Evolutionary conservation across 495 filamentous ascomycete genomes (phyloP).

Genomic region (Daldinia childiae): DNA sequence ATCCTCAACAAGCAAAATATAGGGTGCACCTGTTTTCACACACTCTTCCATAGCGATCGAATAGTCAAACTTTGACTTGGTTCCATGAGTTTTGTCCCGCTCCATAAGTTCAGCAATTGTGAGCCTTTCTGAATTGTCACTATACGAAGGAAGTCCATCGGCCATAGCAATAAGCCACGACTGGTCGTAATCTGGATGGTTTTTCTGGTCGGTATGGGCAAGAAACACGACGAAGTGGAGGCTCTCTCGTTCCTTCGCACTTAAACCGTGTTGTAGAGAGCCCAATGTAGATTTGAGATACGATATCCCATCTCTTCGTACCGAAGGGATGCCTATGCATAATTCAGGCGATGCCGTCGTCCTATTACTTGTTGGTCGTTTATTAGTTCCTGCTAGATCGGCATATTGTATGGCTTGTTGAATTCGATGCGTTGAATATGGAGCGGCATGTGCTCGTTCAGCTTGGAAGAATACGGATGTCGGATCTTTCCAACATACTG

Average conservation of each 20-base stretch:
- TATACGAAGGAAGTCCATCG: conserved; percentile 60
- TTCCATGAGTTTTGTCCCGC: conserved; percentile 31
- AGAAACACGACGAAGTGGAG: conserved; percentile 64
- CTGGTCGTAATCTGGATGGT: conserved; percentile 61
- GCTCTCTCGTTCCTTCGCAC: conserved; percentile 53
- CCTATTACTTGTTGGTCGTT: background rate
- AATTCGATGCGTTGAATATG: conserved; percentile 41
- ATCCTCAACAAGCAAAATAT: conserved; percentile 65
- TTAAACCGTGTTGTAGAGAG: conserved; percentile 61
- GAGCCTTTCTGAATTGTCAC: conserved; percentile 40
- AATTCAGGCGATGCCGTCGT: conserved; percentile 22
- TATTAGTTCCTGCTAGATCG: conserved; percentile 8
- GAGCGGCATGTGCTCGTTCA: conserved; percentile 27
- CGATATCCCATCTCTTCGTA: conserved; percentile 41
- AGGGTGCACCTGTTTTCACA: conserved; percentile 54
- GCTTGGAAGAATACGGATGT: conserved; percentile 45
- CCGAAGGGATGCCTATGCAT: conserved; percentile 49
- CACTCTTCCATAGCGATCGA: conserved; percentile 60
- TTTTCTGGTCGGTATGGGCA: conserved; percentile 57
- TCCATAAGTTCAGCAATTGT: conserved; percentile 37
- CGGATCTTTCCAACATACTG: conserved; percentile 40
- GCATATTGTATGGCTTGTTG: conserved; percentile 37
- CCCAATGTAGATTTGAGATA: conserved; percentile 62
- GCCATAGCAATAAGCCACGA: conserved; percentile 59
- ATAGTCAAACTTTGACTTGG: conserved; percentile 57